Evolutionary conservation across 108 stramenopile species (phyloP).

Genomic region (Epipyxis sp.): DNA sequence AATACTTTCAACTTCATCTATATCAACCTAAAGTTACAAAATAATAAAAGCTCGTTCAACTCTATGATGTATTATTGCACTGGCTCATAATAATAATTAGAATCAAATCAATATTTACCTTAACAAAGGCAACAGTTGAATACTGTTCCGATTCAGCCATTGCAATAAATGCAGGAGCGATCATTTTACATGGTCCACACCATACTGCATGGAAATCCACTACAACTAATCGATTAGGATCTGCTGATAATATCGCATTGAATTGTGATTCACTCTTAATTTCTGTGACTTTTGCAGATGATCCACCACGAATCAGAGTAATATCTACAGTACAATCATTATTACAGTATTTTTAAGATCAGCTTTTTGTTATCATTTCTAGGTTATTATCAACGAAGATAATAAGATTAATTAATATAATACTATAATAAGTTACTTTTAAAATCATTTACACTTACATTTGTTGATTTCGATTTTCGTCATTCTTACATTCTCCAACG

Average conservation of each 20-base stretch:
- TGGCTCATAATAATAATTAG: background rate
- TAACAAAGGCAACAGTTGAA: conserved; percentile 59
- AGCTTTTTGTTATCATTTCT: no score
- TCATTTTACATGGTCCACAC: conserved; percentile 78
- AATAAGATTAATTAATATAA: no score
- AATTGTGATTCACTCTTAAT: background rate
- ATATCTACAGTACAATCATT: no score
- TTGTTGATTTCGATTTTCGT: no score
- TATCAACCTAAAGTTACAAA: no score
- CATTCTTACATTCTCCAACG: no score
- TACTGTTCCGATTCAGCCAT: conserved; percentile 35
- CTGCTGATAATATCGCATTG: background rate
- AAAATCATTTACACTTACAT: no score
- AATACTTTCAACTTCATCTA: conserved; percentile 76
- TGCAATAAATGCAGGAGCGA: conserved; percentile 72
- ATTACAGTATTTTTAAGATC: no score
- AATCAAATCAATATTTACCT: conserved; percentile 35
- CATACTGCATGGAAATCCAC: conserved; percentile 79
- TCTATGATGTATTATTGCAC: background rate
- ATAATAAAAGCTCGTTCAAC: no score
- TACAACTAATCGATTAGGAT: conserved; percentile 59
- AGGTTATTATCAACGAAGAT: no score
- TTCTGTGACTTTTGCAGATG: background rate
- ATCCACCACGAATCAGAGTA: background rate
- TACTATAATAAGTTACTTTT: no score